Percentiles rank a stretch among this genome's conserved stretches.
phyloP scores from a whole-genome alignment of 2,329 filamentous ascomycete genomes.

The Fusarium luffae region DNA sequence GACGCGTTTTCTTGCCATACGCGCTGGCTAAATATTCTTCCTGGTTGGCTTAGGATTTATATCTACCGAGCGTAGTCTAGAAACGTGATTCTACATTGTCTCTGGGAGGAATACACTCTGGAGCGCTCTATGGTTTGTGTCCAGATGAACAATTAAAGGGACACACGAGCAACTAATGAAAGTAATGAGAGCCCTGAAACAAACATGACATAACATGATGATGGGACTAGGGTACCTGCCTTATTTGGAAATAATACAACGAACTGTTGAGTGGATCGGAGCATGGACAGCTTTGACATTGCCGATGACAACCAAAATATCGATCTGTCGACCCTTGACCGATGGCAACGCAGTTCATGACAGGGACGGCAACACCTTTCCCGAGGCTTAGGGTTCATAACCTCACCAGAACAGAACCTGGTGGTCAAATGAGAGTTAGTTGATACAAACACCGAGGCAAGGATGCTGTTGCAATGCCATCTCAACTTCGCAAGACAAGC shows the following conservation, averaged over 20 bases:
- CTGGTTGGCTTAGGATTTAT: background rate
- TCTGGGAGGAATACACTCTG: background rate
- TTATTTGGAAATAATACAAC: background rate
- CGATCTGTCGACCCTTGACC: conserved; percentile 3
- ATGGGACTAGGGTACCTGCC: background rate
- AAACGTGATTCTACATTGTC: background rate
- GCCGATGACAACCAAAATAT: conserved; percentile 15
- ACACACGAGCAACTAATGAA: background rate
- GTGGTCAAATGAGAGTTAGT: background rate
- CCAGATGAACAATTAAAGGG: background rate
- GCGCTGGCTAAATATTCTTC: background rate
- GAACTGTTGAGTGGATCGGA: background rate
- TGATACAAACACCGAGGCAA: background rate
- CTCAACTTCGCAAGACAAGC: background rate
- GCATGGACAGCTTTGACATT: background rate
- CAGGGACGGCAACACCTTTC: background rate
- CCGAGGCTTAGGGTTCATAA: background rate
- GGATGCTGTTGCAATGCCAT: background rate
- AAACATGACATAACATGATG: background rate
- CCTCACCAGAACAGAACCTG: background rate
- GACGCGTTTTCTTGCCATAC: background rate
- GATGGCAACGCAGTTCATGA: background rate
- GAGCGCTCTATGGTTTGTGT: background rate
- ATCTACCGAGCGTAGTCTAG: background rate
- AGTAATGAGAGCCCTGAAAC: background rate